Conservation (phyloP, 805 yeast genomes). For the Wickerhamiella cacticola region DNA sequence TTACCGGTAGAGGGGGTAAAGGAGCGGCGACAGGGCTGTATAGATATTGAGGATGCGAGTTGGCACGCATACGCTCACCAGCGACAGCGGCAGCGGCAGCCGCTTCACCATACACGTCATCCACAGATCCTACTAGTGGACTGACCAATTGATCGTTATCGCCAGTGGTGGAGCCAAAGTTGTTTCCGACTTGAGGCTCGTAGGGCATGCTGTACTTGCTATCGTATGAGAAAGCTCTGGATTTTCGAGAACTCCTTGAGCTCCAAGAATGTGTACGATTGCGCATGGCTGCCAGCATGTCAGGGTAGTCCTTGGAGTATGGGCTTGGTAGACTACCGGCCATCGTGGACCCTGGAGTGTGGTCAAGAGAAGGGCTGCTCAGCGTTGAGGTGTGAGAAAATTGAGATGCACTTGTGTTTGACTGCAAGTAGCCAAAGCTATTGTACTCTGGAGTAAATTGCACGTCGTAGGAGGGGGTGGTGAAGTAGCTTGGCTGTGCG, state of each 20-base stretch:
- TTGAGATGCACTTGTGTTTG: not conserved
- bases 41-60: not conserved
- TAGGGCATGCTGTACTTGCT: not conserved
- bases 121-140: not conserved
- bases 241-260: not conserved
- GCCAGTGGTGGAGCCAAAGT: not conserved
- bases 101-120: not conserved
- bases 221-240: constrained; percentile 1
- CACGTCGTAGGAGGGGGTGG: not conserved
- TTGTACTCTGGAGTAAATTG: not conserved
- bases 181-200: constrained; percentile 3
- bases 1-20: not conserved
- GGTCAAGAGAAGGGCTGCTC: constrained; percentile 2
- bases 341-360: not conserved
- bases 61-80: not conserved
- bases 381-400: not conserved
- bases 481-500: not conserved
- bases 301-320: constrained; percentile 5
- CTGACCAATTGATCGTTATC: not conserved
- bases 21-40: not conserved
- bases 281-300: constrained; percentile 9
- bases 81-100: not conserved
- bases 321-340: constrained; percentile 8
- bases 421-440: not conserved
- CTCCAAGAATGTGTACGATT: constrained; percentile 2